A percentile compares a stretch with the other conserved stretches of the same genome.
Evolutionary conservation across 345 rosid species (phyloP).

Genomic region (Populus deltoides): DNA sequence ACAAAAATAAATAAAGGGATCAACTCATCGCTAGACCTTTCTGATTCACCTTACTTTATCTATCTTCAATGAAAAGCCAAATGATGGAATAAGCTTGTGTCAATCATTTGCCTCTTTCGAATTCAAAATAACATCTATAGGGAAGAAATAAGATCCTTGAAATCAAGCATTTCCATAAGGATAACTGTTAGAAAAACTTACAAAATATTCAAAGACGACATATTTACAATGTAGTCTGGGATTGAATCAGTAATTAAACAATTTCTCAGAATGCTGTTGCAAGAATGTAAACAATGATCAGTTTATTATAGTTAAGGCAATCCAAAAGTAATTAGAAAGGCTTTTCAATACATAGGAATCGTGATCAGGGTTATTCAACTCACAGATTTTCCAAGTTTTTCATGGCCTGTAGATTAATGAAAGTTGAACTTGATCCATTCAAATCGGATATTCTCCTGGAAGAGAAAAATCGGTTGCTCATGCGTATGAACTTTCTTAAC

Average conservation of each 20-base stretch:
- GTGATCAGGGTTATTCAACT: conserved; percentile 25
- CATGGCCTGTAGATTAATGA: conserved; percentile 47
- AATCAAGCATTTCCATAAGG: neutral
- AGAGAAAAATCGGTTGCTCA: neutral
- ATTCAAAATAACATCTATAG: no score
- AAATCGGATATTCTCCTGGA: conserved; percentile 70
- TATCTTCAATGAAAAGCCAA: no score
- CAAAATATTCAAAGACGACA: conserved; percentile 37
- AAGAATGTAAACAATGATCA: neutral
- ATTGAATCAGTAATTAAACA: conserved; percentile 54
- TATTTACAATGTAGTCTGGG: conserved; percentile 43
- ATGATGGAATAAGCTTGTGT: no score
- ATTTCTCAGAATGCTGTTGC: conserved; percentile 53
- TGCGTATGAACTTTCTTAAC: neutral
- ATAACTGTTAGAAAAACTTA: conserved; percentile 36
- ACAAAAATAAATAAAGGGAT: no score
- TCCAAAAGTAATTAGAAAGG: neutral
- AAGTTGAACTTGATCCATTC: conserved; percentile 41
- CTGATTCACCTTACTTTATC: no score
- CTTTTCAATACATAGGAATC: no score
- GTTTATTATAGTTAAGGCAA: neutral
- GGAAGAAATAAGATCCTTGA: neutral
- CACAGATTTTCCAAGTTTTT: conserved; percentile 34
- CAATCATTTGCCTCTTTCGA: no score
- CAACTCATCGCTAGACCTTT: no score